phyloP scores from a whole-genome alignment of 768 basidiomycete genomes.

The Leccinellum albellum region DNA sequence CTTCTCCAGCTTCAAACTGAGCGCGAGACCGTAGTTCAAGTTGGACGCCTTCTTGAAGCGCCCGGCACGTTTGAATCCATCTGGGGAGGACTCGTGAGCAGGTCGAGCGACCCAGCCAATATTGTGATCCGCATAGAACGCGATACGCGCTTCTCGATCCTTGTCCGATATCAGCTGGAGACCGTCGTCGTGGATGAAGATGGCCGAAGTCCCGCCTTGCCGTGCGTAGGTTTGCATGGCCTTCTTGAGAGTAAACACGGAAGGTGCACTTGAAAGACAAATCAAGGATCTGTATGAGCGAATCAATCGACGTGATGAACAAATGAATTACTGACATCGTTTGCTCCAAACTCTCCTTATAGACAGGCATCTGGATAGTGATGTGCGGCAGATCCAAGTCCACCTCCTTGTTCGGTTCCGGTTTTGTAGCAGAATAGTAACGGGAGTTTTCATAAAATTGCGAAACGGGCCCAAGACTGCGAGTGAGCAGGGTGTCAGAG shows the following conservation, averaged over 20 bases:
- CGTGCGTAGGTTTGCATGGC: conserved; percentile 64
- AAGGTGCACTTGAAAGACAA: conserved; percentile 47
- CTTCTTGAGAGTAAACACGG: conserved; percentile 61
- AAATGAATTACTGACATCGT: conserved; percentile 60
- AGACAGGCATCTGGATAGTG: conserved; percentile 82
- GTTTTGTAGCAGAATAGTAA: conserved; percentile 72
- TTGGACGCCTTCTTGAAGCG: conserved; percentile 94
- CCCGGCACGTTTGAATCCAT: conserved; percentile 48
- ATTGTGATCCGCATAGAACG: conserved; percentile 54
- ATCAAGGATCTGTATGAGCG: neutral
- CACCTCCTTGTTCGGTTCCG: conserved; percentile 57
- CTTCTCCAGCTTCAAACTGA: conserved; percentile 35
- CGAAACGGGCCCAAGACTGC: conserved; percentile 75
- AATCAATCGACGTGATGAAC: neutral
- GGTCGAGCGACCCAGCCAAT: conserved; percentile 63
- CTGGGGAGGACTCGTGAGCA: conserved; percentile 29
- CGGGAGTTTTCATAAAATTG: conserved; percentile 83
- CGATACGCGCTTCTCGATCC: conserved; percentile 46
- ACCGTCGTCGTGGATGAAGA: conserved; percentile 63
- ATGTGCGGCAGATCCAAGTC: conserved; percentile 68
- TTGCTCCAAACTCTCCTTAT: conserved; percentile 79
- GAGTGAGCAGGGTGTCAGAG: neutral
- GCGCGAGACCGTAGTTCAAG: conserved; percentile 71
- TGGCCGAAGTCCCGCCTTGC: conserved; percentile 56
- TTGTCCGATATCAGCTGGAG: conserved; percentile 45